Evolutionary conservation across 2,329 filamentous ascomycete species (phyloP).

Genomic region (Colletotrichum sp.): DNA sequence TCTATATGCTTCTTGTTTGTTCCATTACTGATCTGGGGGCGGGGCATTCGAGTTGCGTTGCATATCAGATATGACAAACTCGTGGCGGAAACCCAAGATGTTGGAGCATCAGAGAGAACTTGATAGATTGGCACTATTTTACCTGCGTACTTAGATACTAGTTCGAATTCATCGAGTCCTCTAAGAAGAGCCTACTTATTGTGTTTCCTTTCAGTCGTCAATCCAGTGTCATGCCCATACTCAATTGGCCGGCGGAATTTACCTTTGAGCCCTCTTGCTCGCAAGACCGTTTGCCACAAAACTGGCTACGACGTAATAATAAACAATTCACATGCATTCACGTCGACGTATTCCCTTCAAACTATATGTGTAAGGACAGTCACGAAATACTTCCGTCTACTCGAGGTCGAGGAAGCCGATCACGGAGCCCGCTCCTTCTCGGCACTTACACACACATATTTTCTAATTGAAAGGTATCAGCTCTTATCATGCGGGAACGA

Average conservation of each 20-base stretch:
- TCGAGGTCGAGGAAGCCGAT: neutral
- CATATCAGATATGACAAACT: neutral
- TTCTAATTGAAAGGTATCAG: neutral
- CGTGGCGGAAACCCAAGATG: neutral
- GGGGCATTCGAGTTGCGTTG: neutral
- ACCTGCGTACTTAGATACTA: neutral
- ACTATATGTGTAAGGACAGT: fast-evolving
- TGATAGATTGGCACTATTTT: neutral
- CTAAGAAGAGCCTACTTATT: fast-evolving
- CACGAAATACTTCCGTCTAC: neutral
- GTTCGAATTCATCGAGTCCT: fast-evolving
- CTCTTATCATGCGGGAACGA: neutral
- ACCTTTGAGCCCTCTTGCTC: too few species aligned
- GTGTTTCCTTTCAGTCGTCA: too few species aligned
- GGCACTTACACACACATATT: fast-evolving
- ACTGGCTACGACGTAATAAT: neutral
- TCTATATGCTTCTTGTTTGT: neutral
- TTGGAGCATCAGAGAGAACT: neutral
- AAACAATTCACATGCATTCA: neutral
- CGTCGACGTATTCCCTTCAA: neutral
- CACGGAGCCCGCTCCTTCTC: neutral
- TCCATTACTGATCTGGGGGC: neutral
- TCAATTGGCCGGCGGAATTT: neutral
- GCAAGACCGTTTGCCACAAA: neutral
- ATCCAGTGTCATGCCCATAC: too few species aligned